These are phyloP conservation scores for Coemansia umbellata DNA, from an alignment of 192 early-diverging fungal species.

Conservation along the genomic window DNA sequence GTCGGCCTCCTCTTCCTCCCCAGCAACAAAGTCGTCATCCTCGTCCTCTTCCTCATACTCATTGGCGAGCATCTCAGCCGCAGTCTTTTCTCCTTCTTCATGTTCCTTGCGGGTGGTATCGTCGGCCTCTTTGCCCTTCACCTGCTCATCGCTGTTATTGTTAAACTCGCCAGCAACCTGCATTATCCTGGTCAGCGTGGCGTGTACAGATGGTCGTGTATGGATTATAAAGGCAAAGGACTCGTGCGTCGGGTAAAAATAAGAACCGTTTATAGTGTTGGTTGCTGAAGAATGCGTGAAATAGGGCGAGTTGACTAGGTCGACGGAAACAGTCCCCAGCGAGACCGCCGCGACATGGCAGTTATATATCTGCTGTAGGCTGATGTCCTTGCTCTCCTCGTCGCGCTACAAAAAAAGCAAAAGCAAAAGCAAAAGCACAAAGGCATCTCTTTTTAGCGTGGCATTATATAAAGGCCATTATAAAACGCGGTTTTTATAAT, in stretches of 20 bases:
- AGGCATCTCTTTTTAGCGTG: background rate
- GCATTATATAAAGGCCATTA: too few relatives aligned
- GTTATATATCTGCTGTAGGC: constrained; percentile 38
- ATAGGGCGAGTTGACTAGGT: constrained; percentile 33
- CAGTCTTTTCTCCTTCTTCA: constrained; percentile 1
- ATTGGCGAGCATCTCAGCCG: background rate
- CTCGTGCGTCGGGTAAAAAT: constrained; percentile 17
- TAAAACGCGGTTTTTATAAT: too few relatives aligned
- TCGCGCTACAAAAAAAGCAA: constrained; percentile 33
- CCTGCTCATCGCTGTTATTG: background rate
- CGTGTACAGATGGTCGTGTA: constrained; percentile 16
- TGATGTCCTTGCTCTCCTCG: constrained; percentile 18
- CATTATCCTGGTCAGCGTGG: constrained; percentile 32
- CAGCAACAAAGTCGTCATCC: constrained; percentile 38
- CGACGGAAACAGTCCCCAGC: constrained; percentile 28
- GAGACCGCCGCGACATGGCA: constrained; percentile 33
- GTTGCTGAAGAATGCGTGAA: constrained; percentile 9
- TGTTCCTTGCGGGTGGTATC: background rate
- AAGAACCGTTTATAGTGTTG: background rate
- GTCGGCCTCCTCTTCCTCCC: constrained; percentile 36
- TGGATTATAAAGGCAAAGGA: constrained; percentile 43
- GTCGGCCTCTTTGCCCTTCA: background rate
- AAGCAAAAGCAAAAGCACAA: constrained; percentile 1
- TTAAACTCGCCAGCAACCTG: constrained; percentile 14
- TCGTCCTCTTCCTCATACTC: constrained; percentile 4